A percentile compares a stretch with the other conserved stretches of the same genome.
Evolutionary conservation across 345 rosid genomes (phyloP).

Genomic region (Rhizophora mangle): DNA sequence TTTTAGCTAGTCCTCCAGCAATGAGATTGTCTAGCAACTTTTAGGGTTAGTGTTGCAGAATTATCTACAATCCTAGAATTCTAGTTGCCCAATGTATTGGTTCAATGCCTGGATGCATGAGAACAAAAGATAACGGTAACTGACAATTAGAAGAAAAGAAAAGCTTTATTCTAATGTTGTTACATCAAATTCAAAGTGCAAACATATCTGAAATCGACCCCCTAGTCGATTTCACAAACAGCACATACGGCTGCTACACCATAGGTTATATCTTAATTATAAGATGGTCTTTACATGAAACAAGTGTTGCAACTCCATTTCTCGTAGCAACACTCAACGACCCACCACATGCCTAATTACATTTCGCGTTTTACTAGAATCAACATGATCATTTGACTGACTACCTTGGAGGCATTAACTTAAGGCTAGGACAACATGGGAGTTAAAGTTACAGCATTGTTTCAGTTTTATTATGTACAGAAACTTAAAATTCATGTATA

Average conservation of each 20-base stretch:
- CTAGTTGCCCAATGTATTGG: too few relatives aligned
- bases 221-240: conserved; percentile 18
- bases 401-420: conserved; percentile 5
- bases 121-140: background rate
- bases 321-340: conserved; percentile 10
- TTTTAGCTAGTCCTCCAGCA: too few relatives aligned
- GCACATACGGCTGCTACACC: conserved; percentile 2
- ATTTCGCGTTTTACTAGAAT: background rate
- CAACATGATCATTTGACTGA: conserved; percentile 4
- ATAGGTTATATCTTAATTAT: conserved; percentile 6
- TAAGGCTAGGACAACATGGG: conserved; percentile 19
- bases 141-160: background rate
- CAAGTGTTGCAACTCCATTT: conserved; percentile 17
- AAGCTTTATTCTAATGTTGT: conserved; percentile 13
- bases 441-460: conserved; percentile 19
- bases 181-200: conserved; percentile 18
- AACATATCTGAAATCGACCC: conserved; percentile 16
- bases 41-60: too few relatives aligned
- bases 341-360: background rate
- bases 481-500: conserved; percentile 24
- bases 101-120: too few relatives aligned
- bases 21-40: too few relatives aligned
- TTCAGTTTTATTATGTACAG: conserved; percentile 41
- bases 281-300: conserved; percentile 19
- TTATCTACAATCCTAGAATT: too few relatives aligned